Evolutionary conservation across 768 basidiomycete genomes (phyloP), one percentile per base, ranked within the genome.

Genomic region (Leccinum subtestaceum): DNA sequence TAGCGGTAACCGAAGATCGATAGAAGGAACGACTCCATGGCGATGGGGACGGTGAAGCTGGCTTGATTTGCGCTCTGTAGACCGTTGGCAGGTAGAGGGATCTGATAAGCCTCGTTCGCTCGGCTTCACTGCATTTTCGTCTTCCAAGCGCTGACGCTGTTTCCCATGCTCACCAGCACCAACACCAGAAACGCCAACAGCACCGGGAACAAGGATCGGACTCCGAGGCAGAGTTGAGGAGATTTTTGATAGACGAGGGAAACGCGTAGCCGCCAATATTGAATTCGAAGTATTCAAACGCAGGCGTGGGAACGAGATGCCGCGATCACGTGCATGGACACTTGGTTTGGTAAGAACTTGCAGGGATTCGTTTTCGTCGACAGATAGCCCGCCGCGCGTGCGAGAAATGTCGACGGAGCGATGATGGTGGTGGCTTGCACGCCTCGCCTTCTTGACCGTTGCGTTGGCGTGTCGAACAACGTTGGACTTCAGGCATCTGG

Each of bases 291-390:
- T 43, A n/a, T 58, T 45, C 38, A 59, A 52, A 54, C 45, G 57
- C 29, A 59, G 63, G 19, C 59, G 60, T 21, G 64, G 66, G 52
- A 62, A 65, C 23, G 50, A 54, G 53, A 66, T 48, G 47, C 59
- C 56, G 47, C 50, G 34, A 32, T 31, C 48, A n/a, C 40, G 40
- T 43, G 40, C 40, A 43, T 50, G 60, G n/a, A 38, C 40, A 6
- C n/a, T 13, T 5, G 50, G 57, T 29, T 45, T 57, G 38, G 40
- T 11, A 47, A 48, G 21, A 9, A 54, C 38, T 40, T 17, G 38
- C 38, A 40, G 38, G 9, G 63, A 59, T 29, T 59, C 57, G 54
- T 71, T 71, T 48, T 70, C 67, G 29, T 71, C 61, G 50, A 58
- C 36, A 21, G 29, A 40, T 7, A 36, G 36, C 21, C 53, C 2